Evolutionary conservation across 306 rosid genomes (phyloP).

Genomic region (Vachellia pachyceras): DNA sequence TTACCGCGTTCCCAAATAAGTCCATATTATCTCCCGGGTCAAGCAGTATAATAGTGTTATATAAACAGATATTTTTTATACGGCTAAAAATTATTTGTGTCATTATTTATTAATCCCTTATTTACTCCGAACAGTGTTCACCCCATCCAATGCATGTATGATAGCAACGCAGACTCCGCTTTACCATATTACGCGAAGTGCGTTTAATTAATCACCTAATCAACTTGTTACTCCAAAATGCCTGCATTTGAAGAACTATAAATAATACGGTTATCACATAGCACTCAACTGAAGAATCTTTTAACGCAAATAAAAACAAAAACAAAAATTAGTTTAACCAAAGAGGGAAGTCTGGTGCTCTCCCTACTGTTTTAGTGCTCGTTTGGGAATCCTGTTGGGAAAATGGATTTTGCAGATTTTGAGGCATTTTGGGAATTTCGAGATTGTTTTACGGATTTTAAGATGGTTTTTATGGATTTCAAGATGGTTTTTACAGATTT

Average conservation of each 20-base stretch:
- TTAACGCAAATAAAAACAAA: neutral
- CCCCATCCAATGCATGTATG: neutral
- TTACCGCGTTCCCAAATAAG: too few relatives aligned
- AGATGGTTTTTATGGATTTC: too few relatives aligned
- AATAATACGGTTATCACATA: neutral
- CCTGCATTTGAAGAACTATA: neutral
- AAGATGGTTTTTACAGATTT: too few relatives aligned
- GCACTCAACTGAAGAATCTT: neutral
- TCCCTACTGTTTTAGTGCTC: too few relatives aligned
- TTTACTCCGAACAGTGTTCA: neutral
- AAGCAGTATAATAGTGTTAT: neutral
- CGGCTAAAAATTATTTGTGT: neutral
- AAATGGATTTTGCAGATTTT: too few relatives aligned
- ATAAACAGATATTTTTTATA: too few relatives aligned
- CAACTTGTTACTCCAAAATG: neutral
- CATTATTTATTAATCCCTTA: neutral
- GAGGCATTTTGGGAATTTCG: too few relatives aligned
- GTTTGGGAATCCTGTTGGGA: too few relatives aligned
- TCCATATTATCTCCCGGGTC: neutral
- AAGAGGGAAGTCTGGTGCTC: neutral
- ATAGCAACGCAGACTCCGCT: neutral
- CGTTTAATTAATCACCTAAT: neutral
- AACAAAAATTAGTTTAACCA: neutral
- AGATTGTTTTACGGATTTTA: too few relatives aligned
- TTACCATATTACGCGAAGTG: neutral